Conservation (phyloP, 2,329 filamentous ascomycete species). For the Alternaria burnsii region DNA sequence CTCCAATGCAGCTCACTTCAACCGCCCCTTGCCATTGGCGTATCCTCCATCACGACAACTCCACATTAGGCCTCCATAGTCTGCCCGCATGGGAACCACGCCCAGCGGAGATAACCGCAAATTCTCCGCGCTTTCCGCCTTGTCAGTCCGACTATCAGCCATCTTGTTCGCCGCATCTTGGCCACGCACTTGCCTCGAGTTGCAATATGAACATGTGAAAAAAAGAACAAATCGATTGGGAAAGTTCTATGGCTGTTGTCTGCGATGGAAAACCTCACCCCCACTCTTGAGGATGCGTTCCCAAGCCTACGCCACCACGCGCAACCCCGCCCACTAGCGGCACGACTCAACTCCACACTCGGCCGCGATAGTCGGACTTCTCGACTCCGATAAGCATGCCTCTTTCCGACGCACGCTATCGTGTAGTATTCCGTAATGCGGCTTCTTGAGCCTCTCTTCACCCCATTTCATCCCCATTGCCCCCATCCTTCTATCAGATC, state of each 20-base stretch:
- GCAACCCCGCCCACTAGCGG: constrained; percentile 28
- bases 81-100: neutral
- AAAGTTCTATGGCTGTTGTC: neutral
- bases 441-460: neutral
- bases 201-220: neutral
- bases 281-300: constrained; percentile 26
- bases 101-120: neutral
- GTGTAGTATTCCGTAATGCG: neutral
- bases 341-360: constrained; percentile 16
- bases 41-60: neutral
- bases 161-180: neutral
- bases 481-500: constrained; percentile 38
- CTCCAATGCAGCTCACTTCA: neutral
- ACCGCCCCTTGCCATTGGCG: neutral
- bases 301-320: constrained; percentile 7
- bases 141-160: neutral
- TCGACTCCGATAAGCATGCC: constrained; percentile 24
- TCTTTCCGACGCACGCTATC: constrained; percentile 14
- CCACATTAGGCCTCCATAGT: neutral
- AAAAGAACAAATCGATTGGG: neutral
- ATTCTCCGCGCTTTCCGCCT: neutral
- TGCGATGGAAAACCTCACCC: constrained; percentile 14
- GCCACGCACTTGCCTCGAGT: neutral
- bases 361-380: constrained; percentile 23
- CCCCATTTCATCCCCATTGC: constrained; percentile 14